A percentile compares a stretch with the other conserved stretches of the same genome.
Conservation (phyloP, 257 asterid genomes). For the Craterostigma plantagineum region DNA sequence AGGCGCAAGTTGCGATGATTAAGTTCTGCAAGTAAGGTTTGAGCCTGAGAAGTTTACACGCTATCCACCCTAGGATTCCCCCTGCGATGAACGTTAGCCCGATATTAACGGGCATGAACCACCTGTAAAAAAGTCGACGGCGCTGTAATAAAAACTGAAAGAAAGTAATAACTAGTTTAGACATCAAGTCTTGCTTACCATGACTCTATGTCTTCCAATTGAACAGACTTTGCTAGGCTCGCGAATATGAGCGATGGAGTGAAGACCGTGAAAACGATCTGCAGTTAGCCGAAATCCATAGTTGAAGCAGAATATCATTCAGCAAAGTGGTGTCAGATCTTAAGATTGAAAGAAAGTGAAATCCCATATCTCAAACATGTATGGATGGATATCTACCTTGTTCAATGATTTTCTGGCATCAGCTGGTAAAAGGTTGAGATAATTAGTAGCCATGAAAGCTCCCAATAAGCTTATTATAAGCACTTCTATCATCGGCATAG, state of each 20-base stretch:
- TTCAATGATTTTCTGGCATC: slow-evolving; percentile 50
- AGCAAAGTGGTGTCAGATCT: no score
- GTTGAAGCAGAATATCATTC: background rate
- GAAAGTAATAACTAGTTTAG: no score
- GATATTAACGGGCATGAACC: slow-evolving; percentile 86
- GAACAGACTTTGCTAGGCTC: slow-evolving; percentile 43
- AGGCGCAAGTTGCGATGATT: slow-evolving; percentile 47
- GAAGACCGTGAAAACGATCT: slow-evolving; percentile 57
- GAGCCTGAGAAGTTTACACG: slow-evolving; percentile 50
- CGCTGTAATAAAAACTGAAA: background rate
- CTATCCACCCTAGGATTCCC: slow-evolving; percentile 67
- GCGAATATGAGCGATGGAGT: slow-evolving; percentile 59
- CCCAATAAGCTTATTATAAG: slow-evolving; percentile 48
- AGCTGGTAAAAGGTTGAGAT: slow-evolving; percentile 44
- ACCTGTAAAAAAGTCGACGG: slow-evolving; percentile 25
- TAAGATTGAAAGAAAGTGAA: no score
- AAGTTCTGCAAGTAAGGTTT: slow-evolving; percentile 52
- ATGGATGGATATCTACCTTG: slow-evolving; percentile 18
- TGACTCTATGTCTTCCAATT: slow-evolving; percentile 43
- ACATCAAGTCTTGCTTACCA: slow-evolving; percentile 38
- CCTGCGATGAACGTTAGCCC: slow-evolving; percentile 67
- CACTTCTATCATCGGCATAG: slow-evolving; percentile 77
- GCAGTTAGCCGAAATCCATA: slow-evolving; percentile 6
- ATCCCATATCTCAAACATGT: background rate
- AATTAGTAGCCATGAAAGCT: slow-evolving; percentile 70